Base-by-base conservation (phyloP, 192 early-diverging fungal species). In the Coemansia brasiliensis region DNA sequence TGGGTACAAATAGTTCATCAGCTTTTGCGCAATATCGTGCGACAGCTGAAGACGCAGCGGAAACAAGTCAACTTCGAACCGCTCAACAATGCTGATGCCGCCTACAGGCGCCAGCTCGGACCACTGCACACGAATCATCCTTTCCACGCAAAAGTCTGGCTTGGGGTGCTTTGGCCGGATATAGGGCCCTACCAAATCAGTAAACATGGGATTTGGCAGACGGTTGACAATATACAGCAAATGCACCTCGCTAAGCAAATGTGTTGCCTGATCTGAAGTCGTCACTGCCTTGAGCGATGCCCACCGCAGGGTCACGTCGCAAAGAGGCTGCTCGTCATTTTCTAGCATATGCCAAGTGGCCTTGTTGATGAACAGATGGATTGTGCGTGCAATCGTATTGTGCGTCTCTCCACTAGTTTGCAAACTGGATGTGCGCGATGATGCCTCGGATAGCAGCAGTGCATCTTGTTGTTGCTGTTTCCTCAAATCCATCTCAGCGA, bases 61-160 rank as follows among this genome's bases (percentile, higher is more conserved):
- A 50, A 82, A 86, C 50, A 97, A 70, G 52, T 93, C 87, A 38
- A 95, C 81, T 68, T 95, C 94, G 61, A 97, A 87, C 37, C 93
- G 90, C 57, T 94, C 90, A 39, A 97, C 86, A 13, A 97, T 90
- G 22, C 84, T 82, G 54, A 97, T 97, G 16, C 94, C 94, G 24
- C 88, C 94, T 1, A 97, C 92, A 0, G 94, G 90, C 3, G 94
- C 89, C 50, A 91, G 74, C 32, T 91, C 83, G 1, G 62, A 67
- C 83, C 88, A 87, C 61, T 88, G 88, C 13, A 94, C 86, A 21
- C 94, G 82, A 1, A 96, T 67, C 91, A 95, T 94, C 67, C 94
- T 95, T 41, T 95, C 85, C 12, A 86, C 79, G 22, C 83, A 81
- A 65, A 91, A 93, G 56, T 94, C 87, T 6, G 86, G 78, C 51